Percentiles rank a stretch among this genome's conserved stretches.
Evolutionary conservation across 768 basidiomycete genomes (phyloP).

Genomic region (Rhizopogon vesiculosus): DNA sequence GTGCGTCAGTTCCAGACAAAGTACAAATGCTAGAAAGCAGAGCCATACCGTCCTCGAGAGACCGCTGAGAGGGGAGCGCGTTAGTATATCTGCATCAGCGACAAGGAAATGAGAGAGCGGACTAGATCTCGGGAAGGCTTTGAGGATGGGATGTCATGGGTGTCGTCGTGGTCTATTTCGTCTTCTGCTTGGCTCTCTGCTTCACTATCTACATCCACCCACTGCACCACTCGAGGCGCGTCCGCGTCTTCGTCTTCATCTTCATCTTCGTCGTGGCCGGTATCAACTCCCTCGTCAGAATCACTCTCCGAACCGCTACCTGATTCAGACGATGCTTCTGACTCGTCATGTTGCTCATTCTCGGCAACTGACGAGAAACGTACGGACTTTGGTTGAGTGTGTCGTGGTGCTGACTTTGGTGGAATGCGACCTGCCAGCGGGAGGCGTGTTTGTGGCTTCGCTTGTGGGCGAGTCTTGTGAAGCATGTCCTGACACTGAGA

Average conservation of each 20-base stretch:
- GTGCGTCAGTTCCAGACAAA: not conserved
- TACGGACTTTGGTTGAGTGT: slow-evolving; percentile 13
- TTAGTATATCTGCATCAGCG: not conserved
- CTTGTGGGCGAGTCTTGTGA: slow-evolving; percentile 3
- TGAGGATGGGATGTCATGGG: not conserved
- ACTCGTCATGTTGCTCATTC: not conserved
- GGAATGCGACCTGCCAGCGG: not conserved
- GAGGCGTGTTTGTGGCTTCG: not conserved
- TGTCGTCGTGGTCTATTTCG: slow-evolving; percentile 11
- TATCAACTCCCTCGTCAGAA: not conserved
- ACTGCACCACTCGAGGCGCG: slow-evolving; percentile 55
- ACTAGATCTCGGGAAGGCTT: slow-evolving; percentile 14
- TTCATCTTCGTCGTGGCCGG: slow-evolving; percentile 23
- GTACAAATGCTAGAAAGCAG: not conserved
- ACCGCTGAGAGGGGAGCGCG: slow-evolving; percentile 8
- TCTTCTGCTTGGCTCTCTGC: slow-evolving; percentile 5
- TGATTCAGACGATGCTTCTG: not conserved
- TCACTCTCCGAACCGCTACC: not conserved
- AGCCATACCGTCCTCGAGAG: slow-evolving; percentile 22
- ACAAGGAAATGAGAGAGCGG: not conserved
- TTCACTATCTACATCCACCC: slow-evolving; percentile 35
- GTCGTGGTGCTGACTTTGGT: slow-evolving; percentile 6
- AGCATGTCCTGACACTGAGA: slow-evolving; percentile 6
- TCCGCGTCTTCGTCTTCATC: slow-evolving; percentile 35
- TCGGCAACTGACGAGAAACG: slow-evolving; percentile 14